phyloP scores from a whole-genome alignment of 495 filamentous ascomycete species.

The Penicillium salamii region DNA sequence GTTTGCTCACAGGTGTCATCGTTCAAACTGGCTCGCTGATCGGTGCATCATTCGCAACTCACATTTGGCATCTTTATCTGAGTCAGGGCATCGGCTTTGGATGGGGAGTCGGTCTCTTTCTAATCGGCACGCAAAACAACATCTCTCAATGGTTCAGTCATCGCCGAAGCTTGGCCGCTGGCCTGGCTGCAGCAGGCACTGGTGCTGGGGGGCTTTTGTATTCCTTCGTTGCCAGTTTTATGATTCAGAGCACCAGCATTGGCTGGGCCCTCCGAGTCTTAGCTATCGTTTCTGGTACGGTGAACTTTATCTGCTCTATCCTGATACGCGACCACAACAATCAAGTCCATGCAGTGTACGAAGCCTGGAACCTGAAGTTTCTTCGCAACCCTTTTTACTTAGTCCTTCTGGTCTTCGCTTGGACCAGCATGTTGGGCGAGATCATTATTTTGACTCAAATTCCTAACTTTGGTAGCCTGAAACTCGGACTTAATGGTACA shows the following conservation, averaged over 20 bases:
- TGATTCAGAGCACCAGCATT: conserved; percentile 39
- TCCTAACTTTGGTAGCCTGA: conserved; percentile 60
- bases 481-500: conserved; percentile 58
- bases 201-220: conserved; percentile 53
- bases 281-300: conserved; percentile 56
- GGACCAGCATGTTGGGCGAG: conserved; percentile 68
- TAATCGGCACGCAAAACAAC: conserved; percentile 43
- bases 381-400: conserved; percentile 55
- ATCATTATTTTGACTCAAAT: conserved; percentile 70
- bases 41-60: conserved; percentile 42
- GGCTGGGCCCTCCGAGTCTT: conserved; percentile 69
- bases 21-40: conserved; percentile 40
- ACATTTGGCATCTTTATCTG: conserved; percentile 53
- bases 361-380: conserved; percentile 55
- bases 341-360: conserved; percentile 45
- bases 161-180: conserved; percentile 47
- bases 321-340: conserved; percentile 64
- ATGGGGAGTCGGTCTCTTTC: conserved; percentile 52
- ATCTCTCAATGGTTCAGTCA: conserved; percentile 53
- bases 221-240: conserved; percentile 34
- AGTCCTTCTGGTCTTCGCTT: conserved; percentile 60
- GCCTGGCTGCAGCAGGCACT: conserved; percentile 45
- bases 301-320: conserved; percentile 55
- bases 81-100: conserved; percentile 47
- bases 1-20: conserved; percentile 39